phyloP scores from a whole-genome alignment of 345 rosid genomes.

The Eucalyptus albens region DNA sequence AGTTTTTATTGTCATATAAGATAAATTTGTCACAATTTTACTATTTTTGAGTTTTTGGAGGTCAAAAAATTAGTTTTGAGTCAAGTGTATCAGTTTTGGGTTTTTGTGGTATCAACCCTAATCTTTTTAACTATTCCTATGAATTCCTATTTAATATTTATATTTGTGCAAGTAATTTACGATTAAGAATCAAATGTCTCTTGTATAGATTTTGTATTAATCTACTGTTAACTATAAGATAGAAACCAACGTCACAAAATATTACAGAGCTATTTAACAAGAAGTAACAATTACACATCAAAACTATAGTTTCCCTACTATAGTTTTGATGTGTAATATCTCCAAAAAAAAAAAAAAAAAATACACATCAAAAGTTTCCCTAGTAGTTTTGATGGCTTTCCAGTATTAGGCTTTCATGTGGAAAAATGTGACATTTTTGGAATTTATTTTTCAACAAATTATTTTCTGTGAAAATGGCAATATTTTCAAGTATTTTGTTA shows the following conservation, averaged over 20 bases:
- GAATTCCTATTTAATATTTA: background rate
- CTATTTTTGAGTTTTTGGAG: too few species aligned
- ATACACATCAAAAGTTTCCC: too few species aligned
- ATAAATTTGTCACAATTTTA: rapidly evolving
- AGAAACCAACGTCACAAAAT: background rate
- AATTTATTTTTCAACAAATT: too few species aligned
- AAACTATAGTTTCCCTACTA: background rate
- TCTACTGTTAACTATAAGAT: background rate
- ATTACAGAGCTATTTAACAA: background rate
- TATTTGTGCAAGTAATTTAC: background rate
- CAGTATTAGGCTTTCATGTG: background rate
- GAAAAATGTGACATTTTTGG: background rate
- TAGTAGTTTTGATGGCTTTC: too few species aligned
- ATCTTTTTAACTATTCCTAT: background rate
- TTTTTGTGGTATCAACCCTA: too few species aligned
- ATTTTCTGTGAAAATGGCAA: background rate
- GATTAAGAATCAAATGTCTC: background rate
- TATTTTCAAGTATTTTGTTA: background rate
- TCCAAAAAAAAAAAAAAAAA: too few species aligned
- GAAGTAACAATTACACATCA: background rate
- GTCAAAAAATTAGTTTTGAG: too few species aligned
- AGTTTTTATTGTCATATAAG: too few species aligned
- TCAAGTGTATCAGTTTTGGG: rapidly evolving
- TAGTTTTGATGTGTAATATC: too few species aligned
- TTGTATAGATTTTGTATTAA: background rate